Evolutionary conservation across 345 rosid species (phyloP).

Genomic region (Lumnitzera racemosa): DNA sequence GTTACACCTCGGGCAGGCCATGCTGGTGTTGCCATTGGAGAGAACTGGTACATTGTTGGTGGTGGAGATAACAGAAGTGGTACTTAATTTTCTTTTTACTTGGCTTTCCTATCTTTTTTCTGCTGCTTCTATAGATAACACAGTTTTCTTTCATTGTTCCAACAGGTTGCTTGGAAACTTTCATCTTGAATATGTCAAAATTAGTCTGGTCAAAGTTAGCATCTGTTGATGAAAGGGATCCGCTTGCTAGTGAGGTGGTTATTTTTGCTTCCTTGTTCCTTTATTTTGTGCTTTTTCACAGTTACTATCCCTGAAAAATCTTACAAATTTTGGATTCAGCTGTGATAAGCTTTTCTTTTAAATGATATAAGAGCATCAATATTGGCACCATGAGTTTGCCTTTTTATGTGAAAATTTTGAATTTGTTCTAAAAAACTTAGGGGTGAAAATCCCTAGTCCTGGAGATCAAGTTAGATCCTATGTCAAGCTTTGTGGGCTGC

Average conservation of each 20-base stretch:
- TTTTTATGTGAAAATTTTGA: too few relatives aligned
- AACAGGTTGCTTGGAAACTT: slow-evolving; percentile 81
- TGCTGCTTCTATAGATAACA: not conserved
- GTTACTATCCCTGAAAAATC: not conserved
- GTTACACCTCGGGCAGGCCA: slow-evolving; percentile 92
- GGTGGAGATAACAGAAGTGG: slow-evolving; percentile 97
- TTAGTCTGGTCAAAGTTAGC: slow-evolving; percentile 69
- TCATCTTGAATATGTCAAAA: slow-evolving; percentile 80
- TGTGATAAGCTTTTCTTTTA: too few relatives aligned
- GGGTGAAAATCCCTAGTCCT: too few relatives aligned
- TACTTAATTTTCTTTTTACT: slow-evolving; percentile 16
- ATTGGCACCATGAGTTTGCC: too few relatives aligned
- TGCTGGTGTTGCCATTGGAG: slow-evolving; percentile 67
- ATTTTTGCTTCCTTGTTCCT: slow-evolving; percentile 4
- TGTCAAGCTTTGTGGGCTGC: too few relatives aligned
- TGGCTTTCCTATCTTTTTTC: slow-evolving; percentile 4
- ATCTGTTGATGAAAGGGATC: slow-evolving; percentile 70
- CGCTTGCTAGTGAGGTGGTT: slow-evolving; percentile 94
- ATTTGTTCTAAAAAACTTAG: too few relatives aligned
- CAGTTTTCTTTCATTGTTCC: not conserved
- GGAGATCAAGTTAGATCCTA: too few relatives aligned
- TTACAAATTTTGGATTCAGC: not conserved
- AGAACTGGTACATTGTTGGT: slow-evolving; percentile 87
- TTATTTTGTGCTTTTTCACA: slow-evolving; percentile 1
- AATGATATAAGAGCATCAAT: too few relatives aligned